Evolutionary conservation across 192 early-diverging fungal genomes (phyloP), one percentile per base, ranked within the genome.

Genomic region (Backusella circina): DNA sequence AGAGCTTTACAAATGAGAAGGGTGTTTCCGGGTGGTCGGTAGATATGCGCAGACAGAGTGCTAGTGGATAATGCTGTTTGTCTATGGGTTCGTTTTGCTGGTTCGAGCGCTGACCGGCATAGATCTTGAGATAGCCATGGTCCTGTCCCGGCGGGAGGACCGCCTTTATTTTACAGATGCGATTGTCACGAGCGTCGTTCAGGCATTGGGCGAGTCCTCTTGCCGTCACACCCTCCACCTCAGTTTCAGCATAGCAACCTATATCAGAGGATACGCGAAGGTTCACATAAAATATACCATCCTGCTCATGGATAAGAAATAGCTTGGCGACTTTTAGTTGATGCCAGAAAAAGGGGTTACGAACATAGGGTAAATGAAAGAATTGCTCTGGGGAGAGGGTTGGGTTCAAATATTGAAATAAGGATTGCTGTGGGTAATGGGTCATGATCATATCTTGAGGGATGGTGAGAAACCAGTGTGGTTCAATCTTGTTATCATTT

Each of bases 161-260:
- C 1, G 86, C 86, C 74, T 87, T 87, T 65, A 87, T 84, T 72
- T 83, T 85, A 67, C 74, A 85, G 18, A 84, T 79, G 2, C 82
- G 70, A 26, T 82, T 70, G 1, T 78, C 12, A 9, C 68, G 10
- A 23, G 68, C 73, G 38, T 79, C 70, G 5, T 28, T 65, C 47
- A 70, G 12, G 23, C 70, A 76, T 65, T 82, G 81, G 2, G 81
- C 81, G 7, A 82, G 51, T n/a, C 66, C 74, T 30, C 81, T 44
- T 3, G 44, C 44, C 5, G 47, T 72, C 15, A 18, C 54, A 9
- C 15, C 65, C 8, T 61, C 66, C 21, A 61, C 41, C n/a, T 75
- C 76, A 8, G 73, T 76, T 6, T 67, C 36, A 1, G 78, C 66
- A 65, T 67, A 74, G 33, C 67, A 75, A 15, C 65, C 64, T 1